Percentiles rank a stretch among this genome's conserved stretches.
Conservation (phyloP, 495 filamentous ascomycete genomes). For the Podospora bellae-mahoneyi region DNA sequence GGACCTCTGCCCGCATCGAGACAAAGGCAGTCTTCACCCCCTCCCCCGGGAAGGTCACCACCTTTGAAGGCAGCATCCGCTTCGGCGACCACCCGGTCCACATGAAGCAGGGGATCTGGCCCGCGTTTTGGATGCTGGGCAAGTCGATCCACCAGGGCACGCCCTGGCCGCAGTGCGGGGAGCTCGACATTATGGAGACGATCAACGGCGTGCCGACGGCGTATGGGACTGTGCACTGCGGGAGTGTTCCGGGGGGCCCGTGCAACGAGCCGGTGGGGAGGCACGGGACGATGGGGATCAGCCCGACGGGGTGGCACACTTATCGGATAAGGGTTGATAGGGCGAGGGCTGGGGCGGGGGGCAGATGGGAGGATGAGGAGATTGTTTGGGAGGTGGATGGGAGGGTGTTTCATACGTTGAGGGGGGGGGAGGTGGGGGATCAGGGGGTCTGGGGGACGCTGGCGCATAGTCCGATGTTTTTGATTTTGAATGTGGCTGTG, state of each 20-base stretch:
- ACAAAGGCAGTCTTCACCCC: slow-evolving; percentile 43
- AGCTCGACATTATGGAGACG: slow-evolving; percentile 54
- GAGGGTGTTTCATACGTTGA: slow-evolving; percentile 35
- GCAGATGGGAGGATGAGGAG: slow-evolving; percentile 42
- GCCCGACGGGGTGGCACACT: slow-evolving; percentile 43
- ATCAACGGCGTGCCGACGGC: slow-evolving; percentile 44
- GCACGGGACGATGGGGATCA: slow-evolving; percentile 28
- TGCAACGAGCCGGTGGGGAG: slow-evolving; percentile 48
- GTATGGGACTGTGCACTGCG: slow-evolving; percentile 51
- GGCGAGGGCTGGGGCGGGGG: slow-evolving; percentile 20
- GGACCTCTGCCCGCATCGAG: slow-evolving; percentile 53
- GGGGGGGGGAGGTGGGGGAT: slow-evolving; percentile 42
- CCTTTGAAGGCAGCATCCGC: slow-evolving; percentile 41
- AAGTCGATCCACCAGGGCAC: slow-evolving; percentile 48
- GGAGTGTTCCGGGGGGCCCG: slow-evolving; percentile 36
- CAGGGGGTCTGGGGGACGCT: slow-evolving; percentile 44
- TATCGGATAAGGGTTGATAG: slow-evolving; percentile 47
- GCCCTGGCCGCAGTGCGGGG: slow-evolving; percentile 48
- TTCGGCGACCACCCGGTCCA: slow-evolving; percentile 34
- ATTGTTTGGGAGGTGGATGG: slow-evolving; percentile 49
- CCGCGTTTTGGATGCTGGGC: slow-evolving; percentile 54
- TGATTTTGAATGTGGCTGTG: slow-evolving; percentile 51
- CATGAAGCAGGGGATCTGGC: slow-evolving; percentile 51
- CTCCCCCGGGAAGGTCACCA: slow-evolving; percentile 36
- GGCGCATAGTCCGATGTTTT: slow-evolving; percentile 46